Percentiles rank a stretch among this genome's conserved stretches.
Conservation (phyloP, 352 stramenopile genomes). For the Phytophthora vignae region DNA sequence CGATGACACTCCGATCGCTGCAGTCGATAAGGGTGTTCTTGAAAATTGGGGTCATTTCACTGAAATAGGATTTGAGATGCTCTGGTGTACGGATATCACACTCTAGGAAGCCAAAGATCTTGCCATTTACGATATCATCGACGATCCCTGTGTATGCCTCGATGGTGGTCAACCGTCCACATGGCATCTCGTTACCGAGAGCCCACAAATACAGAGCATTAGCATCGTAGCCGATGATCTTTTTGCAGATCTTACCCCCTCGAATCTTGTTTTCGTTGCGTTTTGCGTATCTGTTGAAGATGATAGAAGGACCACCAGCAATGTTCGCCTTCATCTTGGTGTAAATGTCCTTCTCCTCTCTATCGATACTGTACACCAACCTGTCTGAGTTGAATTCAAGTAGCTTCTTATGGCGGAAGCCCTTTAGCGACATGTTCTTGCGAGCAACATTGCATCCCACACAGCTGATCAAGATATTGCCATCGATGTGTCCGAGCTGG, state of each 20-base stretch:
- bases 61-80: neutral
- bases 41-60: slow-evolving; percentile 37
- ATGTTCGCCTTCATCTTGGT: neutral
- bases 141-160: neutral
- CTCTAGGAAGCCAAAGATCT: neutral
- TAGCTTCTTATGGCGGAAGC: neutral
- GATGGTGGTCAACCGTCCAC: neutral
- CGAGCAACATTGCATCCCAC: slow-evolving; percentile 8
- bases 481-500: neutral
- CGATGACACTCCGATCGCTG: neutral
- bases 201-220: neutral
- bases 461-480: slow-evolving; percentile 26
- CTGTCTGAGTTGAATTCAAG: slow-evolving; percentile 16
- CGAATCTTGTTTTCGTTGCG: neutral
- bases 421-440: slow-evolving; percentile 2
- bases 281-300: slow-evolving; percentile 2
- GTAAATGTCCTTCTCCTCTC: neutral
- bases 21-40: neutral
- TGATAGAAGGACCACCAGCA: neutral
- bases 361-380: neutral
- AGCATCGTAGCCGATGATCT: neutral
- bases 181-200: neutral
- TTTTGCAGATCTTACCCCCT: no score
- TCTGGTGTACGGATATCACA: neutral
- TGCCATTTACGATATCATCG: slow-evolving; percentile 21